Conservation (phyloP, 768 basidiomycete genomes). For the Trametes cinnabarina region DNA sequence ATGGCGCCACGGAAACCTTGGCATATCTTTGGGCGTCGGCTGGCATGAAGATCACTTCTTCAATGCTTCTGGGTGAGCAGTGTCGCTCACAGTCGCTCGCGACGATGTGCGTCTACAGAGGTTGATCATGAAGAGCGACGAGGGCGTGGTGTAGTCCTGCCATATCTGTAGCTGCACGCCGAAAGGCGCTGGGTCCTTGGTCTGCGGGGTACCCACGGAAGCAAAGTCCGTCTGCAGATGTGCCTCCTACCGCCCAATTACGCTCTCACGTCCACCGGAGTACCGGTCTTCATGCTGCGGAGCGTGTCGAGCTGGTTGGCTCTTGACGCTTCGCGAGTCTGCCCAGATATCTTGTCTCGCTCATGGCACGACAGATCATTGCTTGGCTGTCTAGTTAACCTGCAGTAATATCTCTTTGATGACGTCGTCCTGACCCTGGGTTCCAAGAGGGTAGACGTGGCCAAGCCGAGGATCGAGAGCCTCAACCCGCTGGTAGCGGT, state of each 20-base stretch:
- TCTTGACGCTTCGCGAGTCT: not conserved
- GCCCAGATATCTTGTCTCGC: not conserved
- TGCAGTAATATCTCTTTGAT: not conserved
- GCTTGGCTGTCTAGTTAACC: not conserved
- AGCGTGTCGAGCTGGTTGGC: slow-evolving; percentile 2
- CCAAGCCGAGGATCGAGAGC: slow-evolving; percentile 79
- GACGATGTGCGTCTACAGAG: not conserved
- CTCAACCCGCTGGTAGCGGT: slow-evolving; percentile 91
- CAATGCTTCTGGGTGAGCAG: not conserved
- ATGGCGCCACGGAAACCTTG: not conserved
- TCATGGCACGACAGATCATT: not conserved
- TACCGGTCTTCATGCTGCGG: slow-evolving; percentile 3
- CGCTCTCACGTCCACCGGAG: slow-evolving; percentile 14
- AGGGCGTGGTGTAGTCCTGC: slow-evolving; percentile 5
- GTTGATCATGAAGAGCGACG: not conserved
- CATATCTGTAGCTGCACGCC: slow-evolving; percentile 7
- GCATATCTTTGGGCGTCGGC: not conserved
- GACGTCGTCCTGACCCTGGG: not conserved
- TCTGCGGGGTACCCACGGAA: slow-evolving; percentile 8
- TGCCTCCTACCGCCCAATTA: not conserved
- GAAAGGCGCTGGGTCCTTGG: not conserved
- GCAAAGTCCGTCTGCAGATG: slow-evolving; percentile 7
- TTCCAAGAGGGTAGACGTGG: slow-evolving; percentile 76
- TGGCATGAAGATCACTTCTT: not conserved
- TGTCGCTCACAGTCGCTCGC: not conserved